A percentile compares a stretch with the other conserved stretches of the same genome.
Evolutionary conservation across 768 basidiomycete genomes (phyloP).

Genomic region (Suillus cothurnatus): DNA sequence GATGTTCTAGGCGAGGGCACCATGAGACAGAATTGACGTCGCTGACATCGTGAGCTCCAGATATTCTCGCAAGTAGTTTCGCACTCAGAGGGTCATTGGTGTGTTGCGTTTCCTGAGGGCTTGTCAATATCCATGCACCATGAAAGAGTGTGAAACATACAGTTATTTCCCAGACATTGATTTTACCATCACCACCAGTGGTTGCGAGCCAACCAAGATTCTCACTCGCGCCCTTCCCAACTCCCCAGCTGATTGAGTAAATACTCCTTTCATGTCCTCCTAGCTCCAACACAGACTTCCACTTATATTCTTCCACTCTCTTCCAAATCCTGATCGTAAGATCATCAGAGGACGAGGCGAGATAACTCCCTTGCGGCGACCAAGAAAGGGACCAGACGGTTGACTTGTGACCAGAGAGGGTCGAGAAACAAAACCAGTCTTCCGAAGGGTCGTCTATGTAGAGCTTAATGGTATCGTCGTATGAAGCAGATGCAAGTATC

Average conservation of each 20-base stretch:
- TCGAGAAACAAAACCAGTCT: slow-evolving; percentile 90
- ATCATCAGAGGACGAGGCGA: slow-evolving; percentile 89
- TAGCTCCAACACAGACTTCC: slow-evolving; percentile 62
- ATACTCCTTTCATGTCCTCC: slow-evolving; percentile 72
- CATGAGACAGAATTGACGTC: slow-evolving; percentile 88
- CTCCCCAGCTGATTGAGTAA: slow-evolving; percentile 80
- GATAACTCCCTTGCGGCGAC: slow-evolving; percentile 73
- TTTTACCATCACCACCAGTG: slow-evolving; percentile 81
- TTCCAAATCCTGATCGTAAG: slow-evolving; percentile 85
- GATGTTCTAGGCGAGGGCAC: slow-evolving; percentile 69
- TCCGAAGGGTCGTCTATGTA: slow-evolving; percentile 92
- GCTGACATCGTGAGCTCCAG: slow-evolving; percentile 74
- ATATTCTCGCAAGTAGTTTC: slow-evolving; percentile 55
- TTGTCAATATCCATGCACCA: slow-evolving; percentile 2
- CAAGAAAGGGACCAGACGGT: slow-evolving; percentile 94
- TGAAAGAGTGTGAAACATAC: slow-evolving; percentile 37
- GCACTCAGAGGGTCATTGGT: slow-evolving; percentile 33
- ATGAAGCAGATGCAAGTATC: slow-evolving; percentile 96
- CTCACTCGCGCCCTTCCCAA: slow-evolving; percentile 37
- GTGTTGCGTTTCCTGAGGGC: slow-evolving; percentile 10
- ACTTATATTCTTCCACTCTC: slow-evolving; percentile 59
- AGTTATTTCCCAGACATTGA: slow-evolving; percentile 79
- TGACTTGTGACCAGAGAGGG: slow-evolving; percentile 76
- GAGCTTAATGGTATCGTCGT: slow-evolving; percentile 94
- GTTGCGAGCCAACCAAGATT: slow-evolving; percentile 83